phyloP scores from a whole-genome alignment of 179 eudicot genomes.

The Spergularia azorica region DNA sequence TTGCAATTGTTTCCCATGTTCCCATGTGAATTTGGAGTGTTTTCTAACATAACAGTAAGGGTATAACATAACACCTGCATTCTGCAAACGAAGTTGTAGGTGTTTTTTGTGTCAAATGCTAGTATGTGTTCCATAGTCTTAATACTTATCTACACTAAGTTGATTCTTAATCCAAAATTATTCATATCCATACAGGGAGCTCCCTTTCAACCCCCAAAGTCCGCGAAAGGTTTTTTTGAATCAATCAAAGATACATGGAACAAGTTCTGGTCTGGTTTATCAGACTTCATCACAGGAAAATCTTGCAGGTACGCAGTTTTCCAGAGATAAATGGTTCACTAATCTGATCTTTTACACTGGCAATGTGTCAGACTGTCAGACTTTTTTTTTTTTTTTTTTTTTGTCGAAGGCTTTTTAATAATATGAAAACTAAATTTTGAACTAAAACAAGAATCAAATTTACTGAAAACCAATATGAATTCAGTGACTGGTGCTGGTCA shows the following conservation, averaged over 20 bases:
- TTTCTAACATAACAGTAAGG: too few species aligned
- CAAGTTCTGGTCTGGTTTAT: conserved; percentile 63
- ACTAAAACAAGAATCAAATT: too few species aligned
- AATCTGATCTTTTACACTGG: too few species aligned
- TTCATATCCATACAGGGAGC: conserved; percentile 40
- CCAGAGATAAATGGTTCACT: background rate
- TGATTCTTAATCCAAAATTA: background rate
- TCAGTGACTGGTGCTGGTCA: too few species aligned
- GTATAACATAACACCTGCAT: background rate
- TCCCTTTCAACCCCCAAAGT: conserved; percentile 67
- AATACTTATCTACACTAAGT: background rate
- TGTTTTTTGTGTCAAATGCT: background rate
- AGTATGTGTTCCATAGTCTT: background rate
- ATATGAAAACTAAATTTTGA: too few species aligned
- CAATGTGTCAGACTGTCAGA: too few species aligned
- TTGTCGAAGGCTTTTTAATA: too few species aligned
- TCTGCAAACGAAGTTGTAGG: background rate
- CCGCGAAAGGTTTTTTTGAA: conserved; percentile 61
- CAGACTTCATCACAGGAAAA: conserved; percentile 76
- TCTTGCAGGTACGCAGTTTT: conserved; percentile 66
- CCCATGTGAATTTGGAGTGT: background rate
- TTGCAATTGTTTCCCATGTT: background rate
- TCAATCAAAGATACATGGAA: conserved; percentile 63
- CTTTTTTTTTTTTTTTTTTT: too few species aligned
- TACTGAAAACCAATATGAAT: too few species aligned